A percentile compares a stretch with the other conserved stretches of the same genome.
phyloP scores from a whole-genome alignment of 306 rosid genomes.

The Rosa chinensis region DNA sequence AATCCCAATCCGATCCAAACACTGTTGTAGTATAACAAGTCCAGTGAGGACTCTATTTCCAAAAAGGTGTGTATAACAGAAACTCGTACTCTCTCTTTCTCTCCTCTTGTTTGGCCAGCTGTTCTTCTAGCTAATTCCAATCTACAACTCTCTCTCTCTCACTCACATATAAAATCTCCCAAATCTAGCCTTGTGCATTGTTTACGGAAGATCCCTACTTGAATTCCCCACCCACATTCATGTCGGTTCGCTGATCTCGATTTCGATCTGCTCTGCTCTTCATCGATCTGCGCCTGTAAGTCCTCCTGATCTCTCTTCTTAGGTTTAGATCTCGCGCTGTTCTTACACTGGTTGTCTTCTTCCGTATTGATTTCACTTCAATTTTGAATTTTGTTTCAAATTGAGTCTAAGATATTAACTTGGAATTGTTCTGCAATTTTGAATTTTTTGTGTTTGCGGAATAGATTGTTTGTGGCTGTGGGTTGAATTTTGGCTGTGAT shows the following conservation, averaged over 20 bases:
- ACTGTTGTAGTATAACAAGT: background rate
- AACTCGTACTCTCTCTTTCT: constrained; percentile 11
- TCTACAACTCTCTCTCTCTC: background rate
- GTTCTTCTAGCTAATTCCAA: constrained; percentile 6
- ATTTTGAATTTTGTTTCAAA: background rate
- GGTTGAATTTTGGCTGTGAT: constrained; percentile 5
- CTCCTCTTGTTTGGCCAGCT: constrained; percentile 20
- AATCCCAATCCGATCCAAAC: background rate
- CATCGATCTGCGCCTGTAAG: constrained; percentile 11
- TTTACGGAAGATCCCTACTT: background rate
- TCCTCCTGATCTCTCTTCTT: background rate
- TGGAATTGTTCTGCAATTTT: background rate
- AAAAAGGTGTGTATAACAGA: background rate
- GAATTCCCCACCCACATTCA: background rate
- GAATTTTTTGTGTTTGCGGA: background rate
- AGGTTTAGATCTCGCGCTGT: background rate
- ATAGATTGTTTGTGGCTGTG: constrained; percentile 13
- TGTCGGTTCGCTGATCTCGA: constrained; percentile 32
- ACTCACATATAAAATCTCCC: background rate
- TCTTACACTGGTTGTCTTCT: background rate
- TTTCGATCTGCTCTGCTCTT: constrained; percentile 23
- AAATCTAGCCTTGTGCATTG: background rate
- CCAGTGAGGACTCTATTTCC: background rate
- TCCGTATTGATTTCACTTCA: background rate
- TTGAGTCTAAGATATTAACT: background rate